phyloP scores from a whole-genome alignment of 176 grass and related monocot genomes.

The Oryza australiensis region DNA sequence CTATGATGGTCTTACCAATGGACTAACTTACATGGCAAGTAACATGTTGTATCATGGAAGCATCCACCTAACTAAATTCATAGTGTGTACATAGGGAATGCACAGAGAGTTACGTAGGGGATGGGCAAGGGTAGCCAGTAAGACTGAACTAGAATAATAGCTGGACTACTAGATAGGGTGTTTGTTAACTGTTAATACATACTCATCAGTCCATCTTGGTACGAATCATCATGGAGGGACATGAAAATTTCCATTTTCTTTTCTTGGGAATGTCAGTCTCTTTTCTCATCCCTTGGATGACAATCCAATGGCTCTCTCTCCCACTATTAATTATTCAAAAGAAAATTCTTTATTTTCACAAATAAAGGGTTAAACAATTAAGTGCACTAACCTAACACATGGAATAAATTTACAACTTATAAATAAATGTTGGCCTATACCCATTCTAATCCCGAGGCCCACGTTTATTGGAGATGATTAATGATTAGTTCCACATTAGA shows the following conservation, averaged over 20 bases:
- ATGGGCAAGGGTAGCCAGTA: background rate
- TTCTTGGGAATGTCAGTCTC: no score
- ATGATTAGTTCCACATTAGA: no score
- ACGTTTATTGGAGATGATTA: no score
- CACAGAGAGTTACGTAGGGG: background rate
- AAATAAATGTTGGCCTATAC: no score
- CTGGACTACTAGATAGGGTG: background rate
- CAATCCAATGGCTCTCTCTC: no score
- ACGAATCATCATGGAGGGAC: background rate
- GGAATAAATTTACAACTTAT: no score
- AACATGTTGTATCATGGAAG: background rate
- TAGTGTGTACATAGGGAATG: background rate
- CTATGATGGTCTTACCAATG: background rate
- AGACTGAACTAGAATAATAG: background rate
- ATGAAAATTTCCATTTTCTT: background rate
- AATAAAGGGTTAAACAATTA: no score
- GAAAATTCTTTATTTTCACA: no score
- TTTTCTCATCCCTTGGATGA: no score
- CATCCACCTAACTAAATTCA: background rate
- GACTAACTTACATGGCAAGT: background rate
- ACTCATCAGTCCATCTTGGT: background rate
- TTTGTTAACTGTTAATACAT: background rate
- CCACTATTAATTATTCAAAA: no score
- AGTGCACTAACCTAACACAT: no score
- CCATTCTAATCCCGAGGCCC: no score